A percentile compares a stretch with the other conserved stretches of the same genome.
These are phyloP conservation scores for Pythium insidiosum DNA, from an alignment of 352 stramenopile genomes.

Conservation along the genomic window DNA sequence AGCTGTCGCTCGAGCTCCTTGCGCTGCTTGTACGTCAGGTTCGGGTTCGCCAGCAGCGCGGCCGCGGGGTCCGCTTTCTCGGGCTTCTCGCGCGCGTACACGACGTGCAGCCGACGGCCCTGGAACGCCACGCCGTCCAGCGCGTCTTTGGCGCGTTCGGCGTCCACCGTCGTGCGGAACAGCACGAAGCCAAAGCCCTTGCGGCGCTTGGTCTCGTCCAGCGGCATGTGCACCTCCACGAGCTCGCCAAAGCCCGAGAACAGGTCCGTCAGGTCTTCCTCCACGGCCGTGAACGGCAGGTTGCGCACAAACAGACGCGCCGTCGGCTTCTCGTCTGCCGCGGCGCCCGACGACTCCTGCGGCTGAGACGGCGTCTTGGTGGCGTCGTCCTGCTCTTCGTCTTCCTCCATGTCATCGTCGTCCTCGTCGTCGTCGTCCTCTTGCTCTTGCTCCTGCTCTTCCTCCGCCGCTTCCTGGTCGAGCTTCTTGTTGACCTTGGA, in stretches of 20 bases:
- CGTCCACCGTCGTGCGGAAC: constrained; percentile 90
- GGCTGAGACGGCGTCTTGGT: neutral
- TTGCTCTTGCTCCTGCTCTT: constrained; percentile 22
- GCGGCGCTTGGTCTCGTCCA: constrained; percentile 92
- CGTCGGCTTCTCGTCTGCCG: constrained; percentile 32
- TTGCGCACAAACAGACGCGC: constrained; percentile 97
- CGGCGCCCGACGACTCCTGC: constrained; percentile 4
- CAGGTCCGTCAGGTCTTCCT: constrained; percentile 93
- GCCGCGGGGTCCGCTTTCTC: constrained; percentile 52
- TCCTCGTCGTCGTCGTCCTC: constrained; percentile 6
- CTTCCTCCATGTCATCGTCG: constrained; percentile 3
- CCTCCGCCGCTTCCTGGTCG: constrained; percentile 50
- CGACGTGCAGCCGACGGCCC: constrained; percentile 92
- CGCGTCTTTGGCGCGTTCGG: constrained; percentile 77
- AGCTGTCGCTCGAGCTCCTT: constrained; percentile 89
- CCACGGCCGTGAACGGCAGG: constrained; percentile 93
- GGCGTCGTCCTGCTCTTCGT: too few relatives aligned
- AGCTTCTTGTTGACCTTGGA: constrained; percentile 92
- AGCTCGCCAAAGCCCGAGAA: constrained; percentile 88
- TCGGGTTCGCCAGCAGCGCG: constrained; percentile 48
- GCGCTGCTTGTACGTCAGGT: constrained; percentile 84
- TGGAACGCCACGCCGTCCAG: constrained; percentile 95
- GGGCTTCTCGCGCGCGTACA: constrained; percentile 77
- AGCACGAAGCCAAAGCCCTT: constrained; percentile 98
- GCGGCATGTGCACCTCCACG: constrained; percentile 92